Evolutionary conservation across 768 basidiomycete genomes (phyloP), one percentile per base, ranked within the genome.

Genomic region (Calocera cornea): DNA sequence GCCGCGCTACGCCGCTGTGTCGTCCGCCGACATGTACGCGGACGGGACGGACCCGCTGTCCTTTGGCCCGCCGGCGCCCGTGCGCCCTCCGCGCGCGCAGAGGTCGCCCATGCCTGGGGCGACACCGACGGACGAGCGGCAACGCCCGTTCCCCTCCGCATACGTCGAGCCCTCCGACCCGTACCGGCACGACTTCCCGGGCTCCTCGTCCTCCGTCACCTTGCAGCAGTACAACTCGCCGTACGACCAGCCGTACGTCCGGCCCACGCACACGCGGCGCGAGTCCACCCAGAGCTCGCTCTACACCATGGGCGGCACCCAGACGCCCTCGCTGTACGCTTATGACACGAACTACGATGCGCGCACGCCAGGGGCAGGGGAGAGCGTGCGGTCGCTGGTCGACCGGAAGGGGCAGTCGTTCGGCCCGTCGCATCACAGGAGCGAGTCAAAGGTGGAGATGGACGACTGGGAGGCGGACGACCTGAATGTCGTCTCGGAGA

Each of bases 401-500:
- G 54, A 60, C 22, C 54, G 54, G 5, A 60, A 60, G 24, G 31
- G 54, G 11, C 54, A 60, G 54, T 27, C 31, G 11, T 5, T 60
- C 5, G 5, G 7, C 31, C 50, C 24, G 34, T 64, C 11, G 54
- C 54, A 14, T 19, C 54, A 60, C 2, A 60, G 54, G 54, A 60
- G 27, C 60, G 74, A 75, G 64, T 68, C 75, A 16, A 70, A 74
- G 68, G 77, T 87, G 19, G 80, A 82, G 67, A 75, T 89, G 67
- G 83, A 85, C 67, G 80, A 80, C 31, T 75, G 78, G 65, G 89
- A 92, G 73, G 78, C 84, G 71, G 75, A 77, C 5, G 87, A 89
- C 69, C 78, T 89, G 68, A 78, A 78, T 22, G 71, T 82, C 27
- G 79, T 90, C 54, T 78, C 86, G 7, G 88, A 90, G 76, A 78